Conservation (phyloP, 2,329 filamentous ascomycete genomes). For the Xylariaceae sp. region DNA sequence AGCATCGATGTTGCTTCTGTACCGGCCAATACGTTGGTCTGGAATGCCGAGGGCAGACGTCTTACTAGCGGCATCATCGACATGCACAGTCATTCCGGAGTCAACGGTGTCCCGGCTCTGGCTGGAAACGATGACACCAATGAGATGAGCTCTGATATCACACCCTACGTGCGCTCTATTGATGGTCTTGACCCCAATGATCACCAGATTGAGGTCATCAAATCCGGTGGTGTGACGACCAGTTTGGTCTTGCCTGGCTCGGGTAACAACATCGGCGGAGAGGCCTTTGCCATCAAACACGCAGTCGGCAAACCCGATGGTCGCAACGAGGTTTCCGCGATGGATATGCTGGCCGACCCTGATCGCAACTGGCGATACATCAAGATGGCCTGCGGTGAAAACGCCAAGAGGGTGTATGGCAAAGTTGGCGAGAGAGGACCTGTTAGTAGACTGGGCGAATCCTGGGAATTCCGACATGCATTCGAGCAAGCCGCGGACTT, state of each 20-base stretch:
- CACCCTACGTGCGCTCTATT: conserved; percentile 61
- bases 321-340: conserved; percentile 56
- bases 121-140: conserved; percentile 54
- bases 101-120: conserved; percentile 51
- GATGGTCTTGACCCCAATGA: conserved; percentile 60
- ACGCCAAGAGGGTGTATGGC: conserved; percentile 59
- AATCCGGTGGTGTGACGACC: conserved; percentile 66
- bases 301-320: conserved; percentile 56
- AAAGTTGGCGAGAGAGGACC: conserved; percentile 48
- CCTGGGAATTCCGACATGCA: conserved; percentile 62
- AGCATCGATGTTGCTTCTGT: conserved; percentile 33
- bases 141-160: conserved; percentile 58
- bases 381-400: conserved; percentile 73
- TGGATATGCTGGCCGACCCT: conserved; percentile 60
- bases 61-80: conserved; percentile 64
- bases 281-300: conserved; percentile 64
- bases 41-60: conserved; percentile 54
- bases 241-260: conserved; percentile 62
- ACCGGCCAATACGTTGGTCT: conserved; percentile 45
- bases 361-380: conserved; percentile 63
- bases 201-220: conserved; percentile 62
- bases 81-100: conserved; percentile 64
- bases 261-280: conserved; percentile 68
- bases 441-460: conserved; percentile 60
- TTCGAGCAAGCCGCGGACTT: conserved; percentile 57